phyloP scores from a whole-genome alignment of 768 basidiomycete species.

The Scleroderma citrinum region DNA sequence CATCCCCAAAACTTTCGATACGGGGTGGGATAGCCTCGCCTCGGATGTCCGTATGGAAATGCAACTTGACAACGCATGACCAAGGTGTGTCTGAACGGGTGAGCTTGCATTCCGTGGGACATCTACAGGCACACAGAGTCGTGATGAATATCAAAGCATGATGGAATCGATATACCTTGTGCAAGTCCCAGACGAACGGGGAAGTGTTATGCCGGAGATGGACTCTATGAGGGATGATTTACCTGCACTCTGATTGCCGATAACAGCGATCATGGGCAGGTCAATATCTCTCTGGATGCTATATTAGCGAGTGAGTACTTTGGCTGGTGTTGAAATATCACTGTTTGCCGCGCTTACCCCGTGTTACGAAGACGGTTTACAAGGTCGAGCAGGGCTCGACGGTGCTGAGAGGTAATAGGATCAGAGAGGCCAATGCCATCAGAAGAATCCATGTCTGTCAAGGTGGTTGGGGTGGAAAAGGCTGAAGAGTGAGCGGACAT shows the following conservation, averaged over 20 bases:
- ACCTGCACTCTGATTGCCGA: conserved; percentile 49
- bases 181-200: not conserved
- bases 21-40: conserved; percentile 21
- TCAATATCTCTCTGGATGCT: conserved; percentile 43
- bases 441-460: not conserved
- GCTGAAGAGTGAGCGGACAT: not conserved
- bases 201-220: conserved; percentile 36
- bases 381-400: not conserved
- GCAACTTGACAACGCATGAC: conserved; percentile 38
- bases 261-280: conserved; percentile 45
- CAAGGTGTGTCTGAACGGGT: conserved; percentile 19
- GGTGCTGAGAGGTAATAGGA: not conserved
- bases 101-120: conserved; percentile 35
- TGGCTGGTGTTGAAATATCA: not conserved
- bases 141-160: not conserved
- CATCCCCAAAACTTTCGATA: conserved; percentile 36
- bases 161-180: not conserved
- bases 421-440: not conserved
- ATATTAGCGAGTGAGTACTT: not conserved
- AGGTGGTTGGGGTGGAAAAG: not conserved
- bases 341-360: not conserved
- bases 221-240: conserved; percentile 46
- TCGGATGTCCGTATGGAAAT: conserved; percentile 31
- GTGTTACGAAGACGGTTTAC: not conserved
- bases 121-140: conserved; percentile 11